Evolutionary conservation across 805 yeast genomes (phyloP).

Genomic region (Saccharomycopsis fibuligera): DNA sequence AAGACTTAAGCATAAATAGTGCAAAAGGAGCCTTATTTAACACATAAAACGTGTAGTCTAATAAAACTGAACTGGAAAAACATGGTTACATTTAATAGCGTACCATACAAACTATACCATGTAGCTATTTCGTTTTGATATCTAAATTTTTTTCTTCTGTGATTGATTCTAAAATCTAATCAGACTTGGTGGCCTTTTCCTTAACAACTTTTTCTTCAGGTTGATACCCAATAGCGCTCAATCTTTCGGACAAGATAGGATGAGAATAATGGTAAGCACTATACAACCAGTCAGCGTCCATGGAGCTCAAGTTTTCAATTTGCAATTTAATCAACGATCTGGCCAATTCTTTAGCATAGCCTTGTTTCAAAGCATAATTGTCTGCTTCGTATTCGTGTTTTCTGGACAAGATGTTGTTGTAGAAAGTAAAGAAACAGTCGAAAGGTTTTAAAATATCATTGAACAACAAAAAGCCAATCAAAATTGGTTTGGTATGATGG

Average conservation of each 20-base stretch:
- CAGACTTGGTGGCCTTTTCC: conserved; percentile 11
- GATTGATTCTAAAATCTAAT: background rate
- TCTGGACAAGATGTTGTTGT: conserved; percentile 68
- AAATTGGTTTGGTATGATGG: conserved; percentile 53
- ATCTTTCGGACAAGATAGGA: conserved; percentile 87
- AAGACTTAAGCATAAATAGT: too few species aligned
- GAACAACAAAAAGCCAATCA: conserved; percentile 78
- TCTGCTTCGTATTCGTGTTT: conserved; percentile 93
- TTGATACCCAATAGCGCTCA: conserved; percentile 54
- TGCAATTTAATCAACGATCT: conserved; percentile 69
- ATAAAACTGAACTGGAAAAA: too few species aligned
- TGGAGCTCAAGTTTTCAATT: conserved; percentile 74
- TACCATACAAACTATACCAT: too few species aligned
- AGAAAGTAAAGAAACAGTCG: conserved; percentile 60
- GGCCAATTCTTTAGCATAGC: conserved; percentile 62
- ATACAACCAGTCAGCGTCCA: conserved; percentile 85
- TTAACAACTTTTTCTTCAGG: conserved; percentile 17
- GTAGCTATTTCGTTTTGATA: too few species aligned
- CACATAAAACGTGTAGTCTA: too few species aligned
- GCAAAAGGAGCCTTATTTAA: too few species aligned
- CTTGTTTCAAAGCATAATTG: conserved; percentile 69
- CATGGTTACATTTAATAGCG: too few species aligned
- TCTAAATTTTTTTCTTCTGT: too few species aligned
- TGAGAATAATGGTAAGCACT: conserved; percentile 87
- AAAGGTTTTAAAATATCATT: conserved; percentile 73